A percentile compares a stretch with the other conserved stretches of the same genome.
phyloP scores from a whole-genome alignment of 345 rosid genomes.

The Rubroshorea leprosula region DNA sequence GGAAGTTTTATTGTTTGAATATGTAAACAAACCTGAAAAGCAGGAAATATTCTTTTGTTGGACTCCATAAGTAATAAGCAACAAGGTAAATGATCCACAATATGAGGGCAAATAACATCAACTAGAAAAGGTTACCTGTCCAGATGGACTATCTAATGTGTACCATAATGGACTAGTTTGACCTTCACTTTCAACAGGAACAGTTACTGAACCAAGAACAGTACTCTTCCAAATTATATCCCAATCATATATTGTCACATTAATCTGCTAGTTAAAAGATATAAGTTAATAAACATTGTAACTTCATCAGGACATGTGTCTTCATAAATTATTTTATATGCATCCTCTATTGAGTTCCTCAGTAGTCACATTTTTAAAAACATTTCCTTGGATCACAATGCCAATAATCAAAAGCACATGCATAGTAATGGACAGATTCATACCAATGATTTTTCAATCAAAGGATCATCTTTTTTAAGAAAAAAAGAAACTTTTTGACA shows the following conservation, averaged over 20 bases:
- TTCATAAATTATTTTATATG: conserved; percentile 2
- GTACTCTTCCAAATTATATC: conserved; percentile 99
- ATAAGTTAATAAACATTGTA: not conserved
- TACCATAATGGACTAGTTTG: conserved; percentile 89
- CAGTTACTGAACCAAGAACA: conserved; percentile 87
- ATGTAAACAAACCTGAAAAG: conserved; percentile 85
- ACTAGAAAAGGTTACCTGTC: conserved; percentile 57
- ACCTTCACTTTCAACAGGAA: conserved; percentile 81
- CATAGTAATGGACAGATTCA: too few species aligned
- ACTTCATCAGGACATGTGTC: not conserved
- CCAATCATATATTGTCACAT: conserved; percentile 96
- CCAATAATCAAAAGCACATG: not conserved
- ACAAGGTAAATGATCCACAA: conserved; percentile 5
- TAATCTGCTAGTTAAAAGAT: conserved; percentile 48
- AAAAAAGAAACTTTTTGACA: too few species aligned
- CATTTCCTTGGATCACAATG: conserved; percentile 1
- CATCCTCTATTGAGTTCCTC: not conserved
- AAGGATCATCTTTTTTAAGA: too few species aligned
- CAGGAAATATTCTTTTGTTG: conserved; percentile 14
- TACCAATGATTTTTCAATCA: conserved; percentile 1
- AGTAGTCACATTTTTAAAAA: not conserved
- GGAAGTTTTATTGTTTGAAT: conserved; percentile 64
- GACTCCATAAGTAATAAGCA: conserved; percentile 11
- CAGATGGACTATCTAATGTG: conserved; percentile 82
- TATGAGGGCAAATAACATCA: conserved; percentile 12